phyloP scores from a whole-genome alignment of 108 stramenopile species.

The Skeletonema marinoi region DNA sequence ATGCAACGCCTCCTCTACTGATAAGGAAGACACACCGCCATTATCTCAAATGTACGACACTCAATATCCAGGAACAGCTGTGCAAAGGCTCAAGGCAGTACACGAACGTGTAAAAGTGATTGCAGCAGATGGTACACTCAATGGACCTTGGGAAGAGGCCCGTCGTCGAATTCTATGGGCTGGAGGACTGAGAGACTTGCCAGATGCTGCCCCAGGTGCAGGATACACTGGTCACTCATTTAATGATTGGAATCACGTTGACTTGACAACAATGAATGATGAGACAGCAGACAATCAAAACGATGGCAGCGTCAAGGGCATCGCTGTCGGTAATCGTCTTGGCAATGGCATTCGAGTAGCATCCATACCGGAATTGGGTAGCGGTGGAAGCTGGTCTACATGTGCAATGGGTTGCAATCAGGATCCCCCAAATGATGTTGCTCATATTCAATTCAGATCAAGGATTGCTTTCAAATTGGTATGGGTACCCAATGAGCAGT shows the following conservation, averaged over 20 bases:
- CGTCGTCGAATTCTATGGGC: conserved; percentile 89
- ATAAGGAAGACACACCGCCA: not conserved
- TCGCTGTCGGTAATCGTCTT: conserved; percentile 79
- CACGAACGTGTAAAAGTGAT: conserved; percentile 65
- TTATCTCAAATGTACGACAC: conserved; percentile 39
- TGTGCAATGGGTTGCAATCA: conserved; percentile 83
- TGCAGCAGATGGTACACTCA: conserved; percentile 47
- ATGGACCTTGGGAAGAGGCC: conserved; percentile 75
- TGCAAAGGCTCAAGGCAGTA: conserved; percentile 66
- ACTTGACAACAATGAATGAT: conserved; percentile 88
- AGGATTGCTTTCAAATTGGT: conserved; percentile 90
- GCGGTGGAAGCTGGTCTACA: conserved; percentile 90
- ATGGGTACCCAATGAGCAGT: conserved; percentile 85
- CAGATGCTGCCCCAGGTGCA: conserved; percentile 71
- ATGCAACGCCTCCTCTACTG: conserved; percentile 11
- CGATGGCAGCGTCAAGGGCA: conserved; percentile 76
- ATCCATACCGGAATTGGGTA: conserved; percentile 80
- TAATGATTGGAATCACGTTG: conserved; percentile 92
- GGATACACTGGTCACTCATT: conserved; percentile 94
- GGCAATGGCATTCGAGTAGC: conserved; percentile 86
- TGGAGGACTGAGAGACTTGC: conserved; percentile 82
- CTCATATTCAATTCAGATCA: conserved; percentile 88
- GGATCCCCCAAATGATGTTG: conserved; percentile 89
- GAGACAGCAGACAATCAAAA: conserved; percentile 73
- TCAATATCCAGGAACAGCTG: conserved; percentile 83